These are phyloP conservation scores for Entomortierella lignicola DNA, from an alignment of 192 early-diverging fungal genomes.

Conservation along the genomic window DNA sequence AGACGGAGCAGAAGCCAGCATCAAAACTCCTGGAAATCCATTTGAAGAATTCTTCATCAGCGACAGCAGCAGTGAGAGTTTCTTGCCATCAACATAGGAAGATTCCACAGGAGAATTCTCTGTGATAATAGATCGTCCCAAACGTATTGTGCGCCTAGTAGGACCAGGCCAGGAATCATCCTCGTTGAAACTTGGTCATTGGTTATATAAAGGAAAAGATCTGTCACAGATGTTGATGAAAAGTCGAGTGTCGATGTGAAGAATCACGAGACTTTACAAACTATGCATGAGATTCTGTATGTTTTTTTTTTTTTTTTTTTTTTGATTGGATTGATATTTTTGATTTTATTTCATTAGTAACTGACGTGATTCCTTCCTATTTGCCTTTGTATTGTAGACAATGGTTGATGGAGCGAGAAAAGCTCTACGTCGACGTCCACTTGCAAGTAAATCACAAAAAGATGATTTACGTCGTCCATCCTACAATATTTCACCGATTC, in stretches of 20 bases:
- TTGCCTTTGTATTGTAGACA: no score
- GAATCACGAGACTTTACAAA: constrained; percentile 1
- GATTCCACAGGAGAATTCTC: constrained; percentile 7
- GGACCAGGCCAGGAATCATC: not conserved
- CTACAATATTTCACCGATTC: no score
- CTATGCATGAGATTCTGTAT: constrained; percentile 1
- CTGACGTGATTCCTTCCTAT: no score
- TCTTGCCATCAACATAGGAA: not conserved
- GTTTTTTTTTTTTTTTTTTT: no score
- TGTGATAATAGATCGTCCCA: not conserved
- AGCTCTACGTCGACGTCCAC: no score
- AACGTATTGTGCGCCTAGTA: not conserved
- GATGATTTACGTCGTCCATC: no score
- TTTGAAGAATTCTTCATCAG: not conserved
- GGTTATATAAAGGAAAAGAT: not conserved
- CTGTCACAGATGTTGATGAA: not conserved
- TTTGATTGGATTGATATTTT: no score
- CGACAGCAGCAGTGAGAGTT: not conserved
- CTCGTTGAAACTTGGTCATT: not conserved
- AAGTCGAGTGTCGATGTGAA: not conserved
- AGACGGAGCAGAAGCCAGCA: no score
- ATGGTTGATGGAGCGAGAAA: no score
- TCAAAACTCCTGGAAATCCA: not conserved
- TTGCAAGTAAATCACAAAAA: no score
- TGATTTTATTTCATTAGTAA: no score